These are phyloP conservation scores for Mycena floridula DNA, from an alignment of 768 basidiomycete species.

Conservation along the genomic window DNA sequence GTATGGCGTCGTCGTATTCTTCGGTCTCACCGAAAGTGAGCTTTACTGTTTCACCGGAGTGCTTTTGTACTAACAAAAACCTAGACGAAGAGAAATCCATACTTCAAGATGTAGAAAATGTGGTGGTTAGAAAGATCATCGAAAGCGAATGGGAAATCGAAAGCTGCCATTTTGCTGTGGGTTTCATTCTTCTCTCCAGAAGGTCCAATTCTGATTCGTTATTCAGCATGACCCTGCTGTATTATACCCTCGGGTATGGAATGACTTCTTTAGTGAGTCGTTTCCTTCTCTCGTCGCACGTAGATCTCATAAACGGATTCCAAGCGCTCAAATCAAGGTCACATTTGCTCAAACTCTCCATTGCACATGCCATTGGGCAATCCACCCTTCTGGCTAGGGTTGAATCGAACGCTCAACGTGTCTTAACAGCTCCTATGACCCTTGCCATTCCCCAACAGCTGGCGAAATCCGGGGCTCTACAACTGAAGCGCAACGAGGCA, in stretches of 20 bases:
- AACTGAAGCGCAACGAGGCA: slow-evolving; percentile 74
- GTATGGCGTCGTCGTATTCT: slow-evolving; percentile 91
- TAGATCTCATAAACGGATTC: slow-evolving; percentile 2
- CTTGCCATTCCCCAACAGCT: slow-evolving; percentile 81
- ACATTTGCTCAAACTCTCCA: slow-evolving; percentile 86
- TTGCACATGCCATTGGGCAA: slow-evolving; percentile 91
- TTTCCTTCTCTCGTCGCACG: not conserved
- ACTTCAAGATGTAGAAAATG: slow-evolving; percentile 75
- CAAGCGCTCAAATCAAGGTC: slow-evolving; percentile 88
- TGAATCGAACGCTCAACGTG: slow-evolving; percentile 70
- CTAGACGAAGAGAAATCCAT: slow-evolving; percentile 83
- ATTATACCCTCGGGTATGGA: slow-evolving; percentile 86
- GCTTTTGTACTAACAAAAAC: no score
- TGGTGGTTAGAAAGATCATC: slow-evolving; percentile 53
- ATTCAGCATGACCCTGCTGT: slow-evolving; percentile 79
- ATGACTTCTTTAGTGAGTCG: slow-evolving; percentile 88
- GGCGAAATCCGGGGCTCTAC: slow-evolving; percentile 69
- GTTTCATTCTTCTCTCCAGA: slow-evolving; percentile 18
- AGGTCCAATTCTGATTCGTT: slow-evolving; percentile 5
- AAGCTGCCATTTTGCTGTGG: slow-evolving; percentile 82
- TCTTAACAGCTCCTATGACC: slow-evolving; percentile 72
- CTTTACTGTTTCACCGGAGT: no score
- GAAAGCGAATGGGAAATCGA: slow-evolving; percentile 88
- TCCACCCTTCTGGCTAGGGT: slow-evolving; percentile 88
- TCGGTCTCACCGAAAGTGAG: slow-evolving; percentile 72